Conservation (phyloP, 768 basidiomycete species). For the Hericium erinaceus region DNA sequence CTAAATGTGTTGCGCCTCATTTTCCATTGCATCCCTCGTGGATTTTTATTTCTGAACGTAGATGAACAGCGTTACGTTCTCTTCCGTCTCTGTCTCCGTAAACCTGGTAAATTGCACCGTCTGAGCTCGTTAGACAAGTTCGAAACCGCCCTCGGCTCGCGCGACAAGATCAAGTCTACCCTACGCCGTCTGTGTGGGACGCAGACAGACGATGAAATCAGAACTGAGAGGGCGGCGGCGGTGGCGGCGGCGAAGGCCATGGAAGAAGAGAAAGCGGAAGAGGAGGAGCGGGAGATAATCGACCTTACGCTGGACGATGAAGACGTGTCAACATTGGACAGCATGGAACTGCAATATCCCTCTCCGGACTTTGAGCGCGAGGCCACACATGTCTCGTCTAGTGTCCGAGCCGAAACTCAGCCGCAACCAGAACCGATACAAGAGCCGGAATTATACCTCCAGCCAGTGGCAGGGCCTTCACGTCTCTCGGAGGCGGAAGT, state of each 20-base stretch:
- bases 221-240: background rate
- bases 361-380: background rate
- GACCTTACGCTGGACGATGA: conserved; percentile 28
- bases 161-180: background rate
- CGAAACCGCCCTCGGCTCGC: conserved; percentile 29
- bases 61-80: conserved; percentile 54
- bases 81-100: conserved; percentile 52
- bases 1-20: background rate
- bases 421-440: background rate
- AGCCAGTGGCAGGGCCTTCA: conserved; percentile 3
- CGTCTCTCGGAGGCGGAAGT: conserved; percentile 4
- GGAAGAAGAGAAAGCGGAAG: background rate
- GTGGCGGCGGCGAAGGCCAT: conserved; percentile 4
- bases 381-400: background rate
- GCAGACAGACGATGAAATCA: background rate
- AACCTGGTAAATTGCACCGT: conserved; percentile 45
- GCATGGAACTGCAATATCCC: conserved; percentile 11
- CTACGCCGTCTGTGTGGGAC: background rate
- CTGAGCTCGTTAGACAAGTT: conserved; percentile 33
- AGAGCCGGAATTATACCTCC: too few relatives aligned
- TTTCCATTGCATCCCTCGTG: background rate
- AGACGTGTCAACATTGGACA: conserved; percentile 27
- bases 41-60: conserved; percentile 15
- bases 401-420: background rate
- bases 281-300: conserved; percentile 23